Evolutionary conservation across 1,284 basidiomycete genomes (phyloP), one percentile per base, ranked within the genome.

Genomic region (Boletus calvinii): DNA sequence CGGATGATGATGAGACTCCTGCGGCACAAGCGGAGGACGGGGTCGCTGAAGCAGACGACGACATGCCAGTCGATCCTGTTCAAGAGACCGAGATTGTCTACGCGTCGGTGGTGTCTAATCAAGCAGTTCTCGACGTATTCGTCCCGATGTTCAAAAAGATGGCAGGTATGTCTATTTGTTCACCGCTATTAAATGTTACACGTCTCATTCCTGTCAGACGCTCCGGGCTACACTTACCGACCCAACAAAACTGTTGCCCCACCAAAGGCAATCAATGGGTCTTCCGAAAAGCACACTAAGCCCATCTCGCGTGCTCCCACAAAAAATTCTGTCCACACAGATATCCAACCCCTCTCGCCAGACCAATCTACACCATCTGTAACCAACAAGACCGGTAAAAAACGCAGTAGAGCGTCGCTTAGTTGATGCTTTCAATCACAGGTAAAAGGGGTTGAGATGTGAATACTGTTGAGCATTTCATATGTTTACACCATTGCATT

Each of bases 1-100:
- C 66, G 9, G 26, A 26, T 26, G 47, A 66, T n/a, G 63, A 62
- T 24, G 63, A 69, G 43, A 53, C 35, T 13, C 57, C 62, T 31
- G 53, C 61, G 5, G 64, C 51, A 13, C 62, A 65, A 3, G 56
- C 53, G n/a, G 57, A 60, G 37, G 53, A 59, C 7, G 52, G 36
- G 24, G 11, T 7, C 12, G 40, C 57, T 15, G 77, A 77, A 35
- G 71, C 71, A 47, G 76, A 78, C 48, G 71, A 76, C 50, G 75
- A 76, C 42, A 78, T 80, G 68, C 74, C 74, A 12, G 72, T 74
- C 26, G 74, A 73, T 12, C 43, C 53, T 18, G 56, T 62, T 5
- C 65, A 63, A 15, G 66, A 57, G 41, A 64, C 62, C 12, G 45
- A 65, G 31, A 46, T 36, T 24, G 24, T 59, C 38, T 54, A 53